Percentiles rank a stretch among this genome's conserved stretches.
These are phyloP conservation scores for Magnusiomyces paraingens DNA, from an alignment of 1,139 yeast genomes.

Conservation along the genomic window DNA sequence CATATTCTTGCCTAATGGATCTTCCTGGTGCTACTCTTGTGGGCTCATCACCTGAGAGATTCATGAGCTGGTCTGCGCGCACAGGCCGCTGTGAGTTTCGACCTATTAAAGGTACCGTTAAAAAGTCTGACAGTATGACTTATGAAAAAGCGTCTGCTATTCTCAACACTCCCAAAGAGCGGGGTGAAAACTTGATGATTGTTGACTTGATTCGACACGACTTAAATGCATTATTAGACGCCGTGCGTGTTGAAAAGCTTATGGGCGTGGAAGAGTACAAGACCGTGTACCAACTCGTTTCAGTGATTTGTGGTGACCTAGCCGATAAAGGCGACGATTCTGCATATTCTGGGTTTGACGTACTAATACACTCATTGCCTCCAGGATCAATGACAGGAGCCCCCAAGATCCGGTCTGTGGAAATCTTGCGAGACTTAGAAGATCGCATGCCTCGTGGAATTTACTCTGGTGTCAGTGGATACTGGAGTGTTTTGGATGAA, in stretches of 20 bases:
- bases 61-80: conserved; percentile 58
- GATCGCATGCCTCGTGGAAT: conserved; percentile 60
- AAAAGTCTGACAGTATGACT: conserved; percentile 43
- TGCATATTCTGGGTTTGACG: conserved; percentile 63
- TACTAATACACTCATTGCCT: conserved; percentile 73
- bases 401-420: conserved; percentile 89
- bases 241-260: conserved; percentile 66
- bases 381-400: conserved; percentile 99
- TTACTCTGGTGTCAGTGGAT: conserved; percentile 93
- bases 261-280: conserved; percentile 92
- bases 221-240: conserved; percentile 58
- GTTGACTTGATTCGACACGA: conserved; percentile 94
- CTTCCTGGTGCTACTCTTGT: conserved; percentile 62
- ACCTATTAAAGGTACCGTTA: conserved; percentile 95
- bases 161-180: conserved; percentile 81
- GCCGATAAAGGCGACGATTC: not conserved
- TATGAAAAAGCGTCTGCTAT: conserved; percentile 55
- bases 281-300: conserved; percentile 85
- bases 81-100: conserved; percentile 61
- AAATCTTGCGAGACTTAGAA: conserved; percentile 56
- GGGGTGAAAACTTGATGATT: conserved; percentile 95
- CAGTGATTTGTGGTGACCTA: conserved; percentile 71
- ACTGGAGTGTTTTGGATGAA: conserved; percentile 82
- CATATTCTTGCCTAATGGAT: conserved; percentile 76
- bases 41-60: conserved; percentile 93